phyloP scores from a whole-genome alignment of 2,329 filamentous ascomycete genomes.

The Colletotrichum sp. region DNA sequence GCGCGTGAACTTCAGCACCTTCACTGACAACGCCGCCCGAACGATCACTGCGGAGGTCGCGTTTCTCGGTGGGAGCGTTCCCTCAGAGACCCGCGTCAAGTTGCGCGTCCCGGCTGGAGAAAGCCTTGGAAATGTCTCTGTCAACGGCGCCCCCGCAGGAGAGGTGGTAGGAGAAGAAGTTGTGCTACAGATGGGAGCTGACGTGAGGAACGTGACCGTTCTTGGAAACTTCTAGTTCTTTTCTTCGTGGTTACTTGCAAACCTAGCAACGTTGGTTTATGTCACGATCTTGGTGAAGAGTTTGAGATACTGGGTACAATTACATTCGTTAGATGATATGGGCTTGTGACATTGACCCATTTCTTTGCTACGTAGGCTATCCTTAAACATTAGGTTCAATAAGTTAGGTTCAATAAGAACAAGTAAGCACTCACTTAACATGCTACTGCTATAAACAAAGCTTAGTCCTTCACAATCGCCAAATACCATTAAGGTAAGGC shows the following conservation, averaged over 20 bases:
- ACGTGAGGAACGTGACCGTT: neutral
- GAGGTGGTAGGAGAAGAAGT: neutral
- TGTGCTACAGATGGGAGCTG: neutral
- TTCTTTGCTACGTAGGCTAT: too few relatives aligned
- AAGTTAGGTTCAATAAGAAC: too few relatives aligned
- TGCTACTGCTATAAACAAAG: neutral
- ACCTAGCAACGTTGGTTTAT: neutral
- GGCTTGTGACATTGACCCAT: too few relatives aligned
- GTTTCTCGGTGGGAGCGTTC: neutral
- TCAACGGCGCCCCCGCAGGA: accelerated
- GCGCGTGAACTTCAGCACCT: neutral
- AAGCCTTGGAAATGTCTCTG: neutral
- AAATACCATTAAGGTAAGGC: too few relatives aligned
- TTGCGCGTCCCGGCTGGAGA: neutral
- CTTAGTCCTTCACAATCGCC: too few relatives aligned
- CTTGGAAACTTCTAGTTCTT: neutral
- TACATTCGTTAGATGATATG: neutral
- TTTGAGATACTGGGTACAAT: neutral
- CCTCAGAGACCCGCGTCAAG: accelerated
- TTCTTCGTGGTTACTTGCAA: neutral
- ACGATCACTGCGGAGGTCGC: neutral
- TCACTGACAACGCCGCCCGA: accelerated
- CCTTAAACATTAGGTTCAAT: too few relatives aligned
- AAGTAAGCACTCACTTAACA: neutral
- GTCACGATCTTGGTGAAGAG: neutral